These are phyloP conservation scores for Stipa capillata DNA, from an alignment of 176 grass and related monocot genomes.

Conservation along the genomic window DNA sequence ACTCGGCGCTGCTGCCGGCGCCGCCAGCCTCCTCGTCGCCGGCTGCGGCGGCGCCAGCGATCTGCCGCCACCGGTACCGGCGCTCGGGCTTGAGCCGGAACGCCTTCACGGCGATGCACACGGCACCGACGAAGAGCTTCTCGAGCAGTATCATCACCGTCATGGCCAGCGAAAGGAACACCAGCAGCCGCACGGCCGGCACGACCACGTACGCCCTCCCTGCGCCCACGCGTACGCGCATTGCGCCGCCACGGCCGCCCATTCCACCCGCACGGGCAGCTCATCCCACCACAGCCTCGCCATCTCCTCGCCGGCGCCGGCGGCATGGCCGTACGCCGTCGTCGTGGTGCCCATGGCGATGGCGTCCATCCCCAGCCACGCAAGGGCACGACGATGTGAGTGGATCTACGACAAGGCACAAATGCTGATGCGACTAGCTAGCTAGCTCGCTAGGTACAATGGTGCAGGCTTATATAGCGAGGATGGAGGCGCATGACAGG, in stretches of 20 bases:
- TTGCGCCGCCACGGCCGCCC: conserved; percentile 28
- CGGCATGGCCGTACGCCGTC: background rate
- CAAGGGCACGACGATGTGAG: background rate
- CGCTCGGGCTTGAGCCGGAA: conserved; percentile 44
- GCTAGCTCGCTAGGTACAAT: background rate
- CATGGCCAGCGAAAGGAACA: conserved; percentile 45
- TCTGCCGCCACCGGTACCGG: conserved; percentile 49
- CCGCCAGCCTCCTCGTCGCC: conserved; percentile 16
- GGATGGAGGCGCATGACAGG: background rate
- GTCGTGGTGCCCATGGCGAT: too few species aligned
- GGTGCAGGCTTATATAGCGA: conserved; percentile 12
- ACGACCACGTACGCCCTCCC: conserved; percentile 37
- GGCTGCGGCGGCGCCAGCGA: background rate
- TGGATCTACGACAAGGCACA: background rate
- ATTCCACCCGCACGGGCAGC: conserved; percentile 31
- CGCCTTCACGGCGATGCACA: conserved; percentile 22
- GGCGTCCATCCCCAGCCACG: background rate
- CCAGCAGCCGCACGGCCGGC: conserved; percentile 24
- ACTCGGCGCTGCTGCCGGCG: background rate
- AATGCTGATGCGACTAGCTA: background rate
- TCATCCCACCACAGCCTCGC: conserved; percentile 41
- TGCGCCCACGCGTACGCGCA: conserved; percentile 6
- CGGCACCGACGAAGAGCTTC: conserved; percentile 51
- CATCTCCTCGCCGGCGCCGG: background rate
- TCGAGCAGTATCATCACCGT: conserved; percentile 63